phyloP scores from a whole-genome alignment of 2,329 filamentous ascomycete species.

The Bipolaris zeicola region DNA sequence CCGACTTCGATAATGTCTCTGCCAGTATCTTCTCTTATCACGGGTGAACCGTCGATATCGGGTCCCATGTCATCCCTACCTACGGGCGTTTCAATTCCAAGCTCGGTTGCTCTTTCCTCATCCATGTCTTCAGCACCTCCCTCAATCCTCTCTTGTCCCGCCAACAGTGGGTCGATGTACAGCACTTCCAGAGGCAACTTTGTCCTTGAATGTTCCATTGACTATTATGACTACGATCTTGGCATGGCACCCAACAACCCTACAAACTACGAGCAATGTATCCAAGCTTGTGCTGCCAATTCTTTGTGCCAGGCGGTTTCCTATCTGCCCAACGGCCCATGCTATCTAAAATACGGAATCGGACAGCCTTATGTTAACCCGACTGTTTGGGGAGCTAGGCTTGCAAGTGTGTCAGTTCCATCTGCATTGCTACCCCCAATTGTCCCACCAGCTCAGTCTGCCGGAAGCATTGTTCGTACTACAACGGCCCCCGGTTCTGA shows the following conservation, averaged over 20 bases:
- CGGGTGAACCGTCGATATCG: background rate
- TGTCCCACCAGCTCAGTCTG: background rate
- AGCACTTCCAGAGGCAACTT: slow-evolving; percentile 14
- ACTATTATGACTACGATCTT: slow-evolving; percentile 12
- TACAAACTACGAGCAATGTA: slow-evolving; percentile 7
- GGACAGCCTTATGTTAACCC: slow-evolving; percentile 10
- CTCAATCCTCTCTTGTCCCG: slow-evolving; percentile 12
- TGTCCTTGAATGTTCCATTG: slow-evolving; percentile 20
- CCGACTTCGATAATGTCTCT: background rate
- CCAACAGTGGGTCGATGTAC: slow-evolving; percentile 9
- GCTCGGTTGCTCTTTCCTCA: background rate
- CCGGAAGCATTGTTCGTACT: too few relatives aligned
- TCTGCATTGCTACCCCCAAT: background rate
- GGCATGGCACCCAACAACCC: slow-evolving; percentile 5
- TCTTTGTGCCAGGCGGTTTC: slow-evolving; percentile 13
- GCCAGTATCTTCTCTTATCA: background rate
- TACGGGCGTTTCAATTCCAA: background rate
- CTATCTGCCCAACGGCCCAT: slow-evolving; percentile 19
- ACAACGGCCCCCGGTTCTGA: background rate
- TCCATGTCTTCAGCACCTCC: background rate
- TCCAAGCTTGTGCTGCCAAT: slow-evolving; percentile 11
- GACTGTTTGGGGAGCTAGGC: slow-evolving; percentile 17
- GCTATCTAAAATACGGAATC: slow-evolving; percentile 17
- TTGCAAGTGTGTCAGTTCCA: background rate
- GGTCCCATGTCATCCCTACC: background rate